A percentile compares a stretch with the other conserved stretches of the same genome.
These are phyloP conservation scores for Fusarium sp. DNA, from an alignment of 2,329 filamentous ascomycete species.

Conservation along the genomic window DNA sequence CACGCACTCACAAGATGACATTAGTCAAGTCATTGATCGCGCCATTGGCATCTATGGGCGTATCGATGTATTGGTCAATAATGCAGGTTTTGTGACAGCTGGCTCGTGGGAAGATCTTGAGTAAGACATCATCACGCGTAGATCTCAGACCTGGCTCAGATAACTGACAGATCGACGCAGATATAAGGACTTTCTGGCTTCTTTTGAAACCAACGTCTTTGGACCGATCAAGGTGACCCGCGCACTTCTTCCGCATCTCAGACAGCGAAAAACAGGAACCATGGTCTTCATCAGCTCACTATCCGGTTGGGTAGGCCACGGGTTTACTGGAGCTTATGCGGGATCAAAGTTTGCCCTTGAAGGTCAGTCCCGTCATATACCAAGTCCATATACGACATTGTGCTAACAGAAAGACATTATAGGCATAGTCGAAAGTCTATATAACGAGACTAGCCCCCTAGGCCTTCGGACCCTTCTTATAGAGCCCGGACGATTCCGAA, in stretches of 20 bases:
- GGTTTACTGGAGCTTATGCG: conserved; percentile 12
- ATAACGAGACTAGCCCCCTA: conserved; percentile 8
- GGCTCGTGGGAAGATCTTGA: conserved; percentile 47
- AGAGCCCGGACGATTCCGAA: conserved; percentile 20
- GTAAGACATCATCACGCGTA: conserved; percentile 22
- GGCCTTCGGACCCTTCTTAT: conserved; percentile 13
- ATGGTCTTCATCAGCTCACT: conserved; percentile 20
- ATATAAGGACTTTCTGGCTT: conserved; percentile 10
- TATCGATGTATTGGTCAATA: conserved; percentile 51
- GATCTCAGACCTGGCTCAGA: too few relatives aligned
- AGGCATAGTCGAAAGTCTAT: conserved; percentile 23
- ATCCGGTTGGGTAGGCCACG: conserved; percentile 9
- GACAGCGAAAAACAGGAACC: not conserved
- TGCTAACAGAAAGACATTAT: not conserved
- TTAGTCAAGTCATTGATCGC: conserved; percentile 38
- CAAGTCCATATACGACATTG: not conserved
- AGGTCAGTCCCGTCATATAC: not conserved
- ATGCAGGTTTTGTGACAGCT: conserved; percentile 48
- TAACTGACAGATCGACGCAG: not conserved
- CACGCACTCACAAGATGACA: conserved; percentile 22
- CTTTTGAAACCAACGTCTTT: conserved; percentile 24
- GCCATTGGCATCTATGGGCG: conserved; percentile 48
- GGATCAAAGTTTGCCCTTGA: conserved; percentile 24
- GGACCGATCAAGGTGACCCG: conserved; percentile 14
- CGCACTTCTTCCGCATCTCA: conserved; percentile 12